Evolutionary conservation across 163 green algal species (phyloP), one percentile per base, ranked within the genome.

Genomic region (Prototheca stagnorum): DNA sequence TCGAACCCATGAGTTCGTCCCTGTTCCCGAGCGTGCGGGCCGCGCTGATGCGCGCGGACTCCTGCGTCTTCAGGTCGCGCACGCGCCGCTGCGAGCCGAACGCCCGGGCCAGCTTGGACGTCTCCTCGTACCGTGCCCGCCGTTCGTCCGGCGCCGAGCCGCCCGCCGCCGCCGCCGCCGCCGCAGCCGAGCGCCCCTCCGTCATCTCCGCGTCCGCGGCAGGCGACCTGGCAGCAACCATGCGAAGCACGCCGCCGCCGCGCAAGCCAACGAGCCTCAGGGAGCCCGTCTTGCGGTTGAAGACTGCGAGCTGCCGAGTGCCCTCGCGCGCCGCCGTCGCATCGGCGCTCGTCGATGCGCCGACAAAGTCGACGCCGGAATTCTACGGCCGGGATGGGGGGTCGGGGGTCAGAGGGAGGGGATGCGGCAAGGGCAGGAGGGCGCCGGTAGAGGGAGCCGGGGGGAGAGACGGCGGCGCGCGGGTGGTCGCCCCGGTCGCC

Each of bases 1-100:
- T n/a, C n/a, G n/a, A n/a, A n/a, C n/a, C n/a, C n/a, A n/a, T n/a
- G n/a, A n/a, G n/a, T n/a, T n/a, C n/a, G n/a, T n/a, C n/a, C n/a
- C n/a, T n/a, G n/a, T n/a, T n/a, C n/a, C n/a, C n/a, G 20, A 84
- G 59, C 40, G 40, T 47, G 19, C 62, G 59, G 22, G 70, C 52
- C 15, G 64, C 49, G 15, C 67, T 35, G 33, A 88, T 74, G 5
- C 58, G 33, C 4, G 57, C 72, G 22, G 72, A 61, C 54, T 86
- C 73, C 4, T 62, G 60, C 15, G 60, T 56, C 9, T 54, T 64
- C 37, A 88, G 42, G 70, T 86, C 74, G 15, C 72, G 60, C 45
- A 68, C 60, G 29, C 78, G 67, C 7, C 78, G 65, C 36, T 77
- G 80, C 43, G 52, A 72, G 29, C 78, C 78, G 59, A 87, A 86